Evolutionary conservation across 306 rosid genomes (phyloP).

Genomic region (Acacia confusa): DNA sequence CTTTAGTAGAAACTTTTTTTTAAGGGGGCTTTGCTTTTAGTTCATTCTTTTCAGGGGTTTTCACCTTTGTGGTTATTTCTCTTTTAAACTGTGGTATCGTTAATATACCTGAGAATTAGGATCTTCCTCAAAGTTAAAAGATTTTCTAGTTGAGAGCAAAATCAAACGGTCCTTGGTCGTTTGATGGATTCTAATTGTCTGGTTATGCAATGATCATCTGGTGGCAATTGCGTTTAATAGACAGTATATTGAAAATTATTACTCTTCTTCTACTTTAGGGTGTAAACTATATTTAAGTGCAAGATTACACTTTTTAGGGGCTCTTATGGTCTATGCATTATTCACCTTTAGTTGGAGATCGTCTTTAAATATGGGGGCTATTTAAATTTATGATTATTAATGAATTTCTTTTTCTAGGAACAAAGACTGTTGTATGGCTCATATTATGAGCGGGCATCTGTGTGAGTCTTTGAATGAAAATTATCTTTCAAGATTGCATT

Average conservation of each 20-base stretch:
- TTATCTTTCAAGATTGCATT: neutral
- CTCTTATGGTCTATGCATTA: neutral
- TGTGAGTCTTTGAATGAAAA: conserved; percentile 2
- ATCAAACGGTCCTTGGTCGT: neutral
- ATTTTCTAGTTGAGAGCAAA: neutral
- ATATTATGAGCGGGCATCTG: neutral
- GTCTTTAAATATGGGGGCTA: neutral
- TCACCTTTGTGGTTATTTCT: neutral
- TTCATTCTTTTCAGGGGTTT: neutral
- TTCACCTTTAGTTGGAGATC: neutral
- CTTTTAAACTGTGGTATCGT: neutral
- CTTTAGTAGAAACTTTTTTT: neutral
- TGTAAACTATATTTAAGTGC: neutral
- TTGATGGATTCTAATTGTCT: neutral
- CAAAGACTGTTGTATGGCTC: neutral
- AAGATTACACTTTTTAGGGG: neutral
- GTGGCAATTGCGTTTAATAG: neutral
- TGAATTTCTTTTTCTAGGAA: neutral
- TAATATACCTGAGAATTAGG: neutral
- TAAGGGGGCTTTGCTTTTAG: neutral
- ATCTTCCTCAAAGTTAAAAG: neutral
- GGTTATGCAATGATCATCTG: neutral
- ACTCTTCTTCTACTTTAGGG: neutral
- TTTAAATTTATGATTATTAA: neutral
- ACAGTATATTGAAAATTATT: neutral